These are phyloP conservation scores for Colletotrichum magnum DNA, from an alignment of 2,329 filamentous ascomycete genomes.

Conservation along the genomic window DNA sequence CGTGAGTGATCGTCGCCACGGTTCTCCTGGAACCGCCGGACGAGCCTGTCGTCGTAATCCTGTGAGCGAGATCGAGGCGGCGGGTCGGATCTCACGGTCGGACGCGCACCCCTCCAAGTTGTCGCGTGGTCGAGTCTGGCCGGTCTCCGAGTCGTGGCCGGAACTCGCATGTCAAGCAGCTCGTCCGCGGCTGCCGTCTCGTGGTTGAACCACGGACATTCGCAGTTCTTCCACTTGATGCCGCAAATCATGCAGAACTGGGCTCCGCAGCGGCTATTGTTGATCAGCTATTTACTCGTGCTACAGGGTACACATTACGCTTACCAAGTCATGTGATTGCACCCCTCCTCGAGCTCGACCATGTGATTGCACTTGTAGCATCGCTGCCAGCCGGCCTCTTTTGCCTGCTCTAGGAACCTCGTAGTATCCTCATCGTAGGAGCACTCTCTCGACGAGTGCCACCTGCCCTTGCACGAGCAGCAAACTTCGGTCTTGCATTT, in stretches of 20 bases:
- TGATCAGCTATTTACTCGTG: constrained; percentile 35
- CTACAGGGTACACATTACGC: constrained; percentile 46
- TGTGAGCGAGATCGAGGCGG: constrained; percentile 43
- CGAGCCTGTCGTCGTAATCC: constrained; percentile 61
- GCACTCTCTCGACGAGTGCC: constrained; percentile 79
- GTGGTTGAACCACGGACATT: constrained; percentile 85
- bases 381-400: constrained; percentile 79
- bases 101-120: constrained; percentile 38
- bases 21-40: constrained; percentile 62
- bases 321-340: constrained; percentile 91
- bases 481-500: constrained; percentile 83
- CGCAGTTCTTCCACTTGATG: constrained; percentile 84
- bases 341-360: constrained; percentile 86
- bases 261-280: constrained; percentile 78
- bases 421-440: constrained; percentile 78
- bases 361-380: constrained; percentile 81
- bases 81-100: constrained; percentile 34
- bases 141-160: constrained; percentile 50
- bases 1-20: constrained; percentile 59
- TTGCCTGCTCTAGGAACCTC: constrained; percentile 74
- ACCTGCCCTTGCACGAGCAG: constrained; percentile 78
- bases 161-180: constrained; percentile 66
- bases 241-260: constrained; percentile 93
- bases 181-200: constrained; percentile 67
- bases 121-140: constrained; percentile 25